A percentile compares a stretch with the other conserved stretches of the same genome.
Conservation (phyloP, 1,139 yeast genomes). For the Diutina ranongensis region DNA sequence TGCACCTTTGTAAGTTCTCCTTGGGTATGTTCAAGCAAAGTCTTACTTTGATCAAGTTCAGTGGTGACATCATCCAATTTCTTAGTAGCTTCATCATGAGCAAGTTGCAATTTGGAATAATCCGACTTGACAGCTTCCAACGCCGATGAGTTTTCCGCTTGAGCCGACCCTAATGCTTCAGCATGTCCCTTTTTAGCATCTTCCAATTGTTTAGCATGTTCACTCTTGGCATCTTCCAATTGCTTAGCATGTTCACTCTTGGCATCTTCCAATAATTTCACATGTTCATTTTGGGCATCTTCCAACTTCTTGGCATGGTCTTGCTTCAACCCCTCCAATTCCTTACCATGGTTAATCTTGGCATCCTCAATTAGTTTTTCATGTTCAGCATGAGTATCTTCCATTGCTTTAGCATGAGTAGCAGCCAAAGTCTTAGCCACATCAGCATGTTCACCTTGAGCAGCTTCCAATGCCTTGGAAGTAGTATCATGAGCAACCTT, state of each 20-base stretch:
- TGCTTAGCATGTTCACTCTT: not conserved
- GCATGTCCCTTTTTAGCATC: not conserved
- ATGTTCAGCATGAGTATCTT: not conserved
- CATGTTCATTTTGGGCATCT: not conserved
- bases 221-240: not conserved
- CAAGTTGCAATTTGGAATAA: not conserved
- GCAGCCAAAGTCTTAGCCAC: not conserved
- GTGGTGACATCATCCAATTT: not conserved
- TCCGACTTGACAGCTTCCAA: not conserved
- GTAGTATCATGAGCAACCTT: not conserved
- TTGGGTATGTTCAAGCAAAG: not conserved
- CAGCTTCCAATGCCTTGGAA: not conserved
- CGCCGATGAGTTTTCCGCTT: too few species aligned
- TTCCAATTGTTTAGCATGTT: not conserved
- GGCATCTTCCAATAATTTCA: not conserved
- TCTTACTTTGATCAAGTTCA: not conserved
- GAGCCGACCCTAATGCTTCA: too few species aligned
- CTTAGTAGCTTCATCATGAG: not conserved
- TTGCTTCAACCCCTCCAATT: not conserved
- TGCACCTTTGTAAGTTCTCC: not conserved
- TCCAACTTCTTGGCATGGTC: not conserved
- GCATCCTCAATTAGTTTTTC: not conserved
- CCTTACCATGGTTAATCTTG: not conserved
- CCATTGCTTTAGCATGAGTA: not conserved
- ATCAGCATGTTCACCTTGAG: not conserved